These are phyloP conservation scores for Dinochytrium kinnereticum DNA, from an alignment of 371 early-diverging fungal genomes.

Conservation along the genomic window DNA sequence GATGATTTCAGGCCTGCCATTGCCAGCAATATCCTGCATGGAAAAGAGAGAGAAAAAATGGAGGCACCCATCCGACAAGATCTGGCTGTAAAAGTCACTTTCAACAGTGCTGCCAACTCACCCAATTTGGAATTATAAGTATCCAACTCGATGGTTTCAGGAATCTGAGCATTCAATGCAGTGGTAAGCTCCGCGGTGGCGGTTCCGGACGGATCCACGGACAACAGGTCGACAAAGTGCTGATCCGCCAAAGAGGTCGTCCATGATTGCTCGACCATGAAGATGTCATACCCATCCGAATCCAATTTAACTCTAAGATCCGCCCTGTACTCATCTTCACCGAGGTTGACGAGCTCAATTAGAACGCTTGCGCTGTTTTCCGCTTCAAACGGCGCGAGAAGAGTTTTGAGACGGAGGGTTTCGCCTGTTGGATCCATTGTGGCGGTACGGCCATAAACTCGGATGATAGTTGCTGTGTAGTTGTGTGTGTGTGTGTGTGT, in stretches of 20 bases:
- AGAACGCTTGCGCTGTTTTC: background rate
- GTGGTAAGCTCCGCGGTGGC: too few species aligned
- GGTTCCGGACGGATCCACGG: too few species aligned
- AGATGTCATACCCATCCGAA: slow-evolving; percentile 6
- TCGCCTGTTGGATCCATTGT: background rate
- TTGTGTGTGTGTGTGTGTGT: too few species aligned
- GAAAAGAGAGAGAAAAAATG: too few species aligned
- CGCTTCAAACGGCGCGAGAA: background rate
- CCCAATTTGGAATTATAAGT: background rate
- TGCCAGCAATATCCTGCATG: too few species aligned
- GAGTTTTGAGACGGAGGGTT: background rate
- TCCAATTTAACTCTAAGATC: slow-evolving; percentile 3
- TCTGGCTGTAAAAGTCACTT: background rate
- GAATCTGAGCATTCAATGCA: background rate
- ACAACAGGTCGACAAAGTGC: slow-evolving; percentile 4
- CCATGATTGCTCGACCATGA: slow-evolving; percentile 19
- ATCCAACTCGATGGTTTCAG: background rate
- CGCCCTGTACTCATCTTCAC: slow-evolving; percentile 10
- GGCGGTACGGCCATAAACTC: background rate
- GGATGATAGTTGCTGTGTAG: too few species aligned
- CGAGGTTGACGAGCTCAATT: background rate
- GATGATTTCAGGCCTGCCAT: too few species aligned
- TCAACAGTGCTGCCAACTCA: background rate
- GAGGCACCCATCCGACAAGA: too few species aligned
- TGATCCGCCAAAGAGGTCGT: background rate